Percentiles rank a stretch among this genome's conserved stretches.
Evolutionary conservation across 805 yeast species (phyloP).

Genomic region (Candida incommunis): DNA sequence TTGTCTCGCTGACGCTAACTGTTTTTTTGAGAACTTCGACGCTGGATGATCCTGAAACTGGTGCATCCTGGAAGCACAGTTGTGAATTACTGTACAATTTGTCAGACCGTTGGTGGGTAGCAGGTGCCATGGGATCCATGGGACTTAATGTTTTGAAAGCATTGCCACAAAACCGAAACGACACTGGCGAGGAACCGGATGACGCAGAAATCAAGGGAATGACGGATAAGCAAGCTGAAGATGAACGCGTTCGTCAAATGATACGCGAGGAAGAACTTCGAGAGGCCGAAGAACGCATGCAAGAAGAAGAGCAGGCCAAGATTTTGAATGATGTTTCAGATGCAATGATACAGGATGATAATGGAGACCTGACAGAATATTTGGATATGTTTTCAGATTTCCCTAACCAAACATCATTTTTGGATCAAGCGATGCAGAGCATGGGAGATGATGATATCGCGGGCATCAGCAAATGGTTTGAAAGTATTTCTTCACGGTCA

Average conservation of each 20-base stretch:
- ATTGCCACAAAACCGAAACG: slow-evolving; percentile 5
- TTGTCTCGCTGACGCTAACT: slow-evolving; percentile 21
- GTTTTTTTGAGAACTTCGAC: slow-evolving; percentile 22
- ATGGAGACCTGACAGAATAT: slow-evolving; percentile 9
- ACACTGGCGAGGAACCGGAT: slow-evolving; percentile 1
- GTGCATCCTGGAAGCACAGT: slow-evolving; percentile 16
- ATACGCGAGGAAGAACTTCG: slow-evolving; percentile 1
- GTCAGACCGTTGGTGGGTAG: slow-evolving; percentile 22
- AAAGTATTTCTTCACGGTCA: not conserved
- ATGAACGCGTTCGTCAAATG: not conserved
- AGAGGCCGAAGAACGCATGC: not conserved
- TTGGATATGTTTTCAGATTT: slow-evolving; percentile 21
- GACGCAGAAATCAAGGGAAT: not conserved
- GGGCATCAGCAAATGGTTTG: not conserved
- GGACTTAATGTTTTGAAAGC: slow-evolving; percentile 17
- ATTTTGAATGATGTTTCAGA: not conserved
- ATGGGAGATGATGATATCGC: not conserved
- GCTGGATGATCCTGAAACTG: slow-evolving; percentile 15
- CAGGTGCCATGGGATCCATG: slow-evolving; percentile 23
- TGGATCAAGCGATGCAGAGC: slow-evolving; percentile 17
- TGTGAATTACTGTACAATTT: slow-evolving; percentile 16
- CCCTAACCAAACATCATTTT: slow-evolving; percentile 21
- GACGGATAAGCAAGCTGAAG: not conserved
- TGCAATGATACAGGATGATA: not conserved
- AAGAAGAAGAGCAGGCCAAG: not conserved